phyloP scores from a whole-genome alignment of 306 rosid genomes.

The Hylodesmum podocarpum region DNA sequence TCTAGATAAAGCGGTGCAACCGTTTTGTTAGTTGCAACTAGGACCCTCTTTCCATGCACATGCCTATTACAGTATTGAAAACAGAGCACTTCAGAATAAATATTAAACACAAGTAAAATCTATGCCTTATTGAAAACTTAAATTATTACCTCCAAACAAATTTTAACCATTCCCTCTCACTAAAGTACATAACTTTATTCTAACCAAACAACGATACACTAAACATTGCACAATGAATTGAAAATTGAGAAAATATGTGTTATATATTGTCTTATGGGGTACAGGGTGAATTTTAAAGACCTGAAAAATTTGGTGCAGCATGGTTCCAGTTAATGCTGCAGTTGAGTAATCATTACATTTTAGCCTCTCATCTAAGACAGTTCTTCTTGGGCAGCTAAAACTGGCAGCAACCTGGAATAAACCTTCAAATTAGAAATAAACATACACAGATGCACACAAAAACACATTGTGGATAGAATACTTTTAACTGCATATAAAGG shows the following conservation, averaged over 20 bases:
- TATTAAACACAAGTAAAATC: background rate
- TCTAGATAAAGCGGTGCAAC: constrained; percentile 81
- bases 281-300: constrained; percentile 40
- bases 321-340: constrained; percentile 79
- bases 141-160: too few relatives aligned
- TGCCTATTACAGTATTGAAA: constrained; percentile 54
- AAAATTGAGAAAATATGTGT: background rate
- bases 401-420: constrained; percentile 74
- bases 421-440: constrained; percentile 30
- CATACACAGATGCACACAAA: background rate
- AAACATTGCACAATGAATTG: background rate
- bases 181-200: too few relatives aligned
- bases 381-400: constrained; percentile 80
- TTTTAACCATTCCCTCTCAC: too few relatives aligned
- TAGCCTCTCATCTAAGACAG: constrained; percentile 89
- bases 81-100: background rate
- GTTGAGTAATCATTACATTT: constrained; percentile 69
- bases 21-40: constrained; percentile 77
- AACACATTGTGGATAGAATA: background rate
- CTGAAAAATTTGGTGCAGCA: constrained; percentile 94
- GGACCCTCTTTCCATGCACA: constrained; percentile 92
- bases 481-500: background rate
- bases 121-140: background rate
- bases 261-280: background rate
- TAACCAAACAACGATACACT: background rate